Evolutionary conservation across 2,329 filamentous ascomycete genomes (phyloP).

Genomic region (Aspergillus viridinutans): DNA sequence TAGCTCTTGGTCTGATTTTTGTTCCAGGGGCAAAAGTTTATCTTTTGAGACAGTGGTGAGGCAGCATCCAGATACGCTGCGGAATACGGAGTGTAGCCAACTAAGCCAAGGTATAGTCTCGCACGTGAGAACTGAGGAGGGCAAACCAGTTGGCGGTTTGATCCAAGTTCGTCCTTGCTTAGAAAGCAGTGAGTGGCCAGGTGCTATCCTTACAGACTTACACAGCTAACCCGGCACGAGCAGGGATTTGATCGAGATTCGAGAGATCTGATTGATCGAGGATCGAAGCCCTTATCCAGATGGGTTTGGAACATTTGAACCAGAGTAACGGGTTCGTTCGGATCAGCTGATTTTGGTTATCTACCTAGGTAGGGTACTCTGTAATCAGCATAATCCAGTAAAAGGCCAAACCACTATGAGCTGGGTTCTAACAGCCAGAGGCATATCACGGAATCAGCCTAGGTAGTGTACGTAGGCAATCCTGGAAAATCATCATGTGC

Average conservation of each 20-base stretch:
- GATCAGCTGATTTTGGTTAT: background rate
- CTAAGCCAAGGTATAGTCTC: background rate
- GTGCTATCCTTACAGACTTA: background rate
- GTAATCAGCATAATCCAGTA: no score
- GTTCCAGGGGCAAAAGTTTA: background rate
- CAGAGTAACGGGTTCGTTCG: background rate
- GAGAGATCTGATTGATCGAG: background rate
- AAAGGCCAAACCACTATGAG: background rate
- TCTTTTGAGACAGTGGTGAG: background rate
- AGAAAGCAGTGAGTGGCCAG: background rate
- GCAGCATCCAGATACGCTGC: background rate
- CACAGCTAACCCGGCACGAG: background rate
- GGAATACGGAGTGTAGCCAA: no score
- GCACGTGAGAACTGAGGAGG: background rate
- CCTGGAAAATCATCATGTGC: no score
- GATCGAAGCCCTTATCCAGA: background rate
- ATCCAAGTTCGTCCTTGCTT: background rate
- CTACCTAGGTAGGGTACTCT: no score
- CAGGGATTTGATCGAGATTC: background rate
- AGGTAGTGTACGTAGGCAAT: no score
- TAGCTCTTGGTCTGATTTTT: background rate
- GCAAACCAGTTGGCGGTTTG: background rate
- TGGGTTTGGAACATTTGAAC: background rate
- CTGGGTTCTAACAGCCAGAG: background rate
- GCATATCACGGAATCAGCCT: background rate